Percentiles rank a stretch among this genome's conserved stretches.
Evolutionary conservation across 2,329 filamentous ascomycete species (phyloP).

Genomic region (Diaporthe batatas): DNA sequence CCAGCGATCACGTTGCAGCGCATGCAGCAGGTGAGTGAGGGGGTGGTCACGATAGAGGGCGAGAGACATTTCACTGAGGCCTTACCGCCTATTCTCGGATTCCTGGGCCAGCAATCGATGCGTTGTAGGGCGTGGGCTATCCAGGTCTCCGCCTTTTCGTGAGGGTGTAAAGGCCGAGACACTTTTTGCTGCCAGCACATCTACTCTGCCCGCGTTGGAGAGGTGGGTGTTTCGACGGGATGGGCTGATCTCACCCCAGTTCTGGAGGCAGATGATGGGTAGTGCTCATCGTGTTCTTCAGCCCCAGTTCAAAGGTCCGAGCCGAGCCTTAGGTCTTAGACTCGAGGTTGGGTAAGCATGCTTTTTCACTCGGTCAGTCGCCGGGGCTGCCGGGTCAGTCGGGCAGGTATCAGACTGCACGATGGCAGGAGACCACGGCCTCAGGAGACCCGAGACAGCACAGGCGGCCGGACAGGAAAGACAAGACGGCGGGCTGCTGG

Average conservation of each 20-base stretch:
- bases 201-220: conserved; percentile 8
- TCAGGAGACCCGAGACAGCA: conserved; percentile 28
- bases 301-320: conserved; percentile 33
- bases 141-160: conserved; percentile 26
- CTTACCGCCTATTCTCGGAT: conserved; percentile 14
- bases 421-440: conserved; percentile 22
- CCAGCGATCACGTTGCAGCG: conserved; percentile 23
- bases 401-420: conserved; percentile 24
- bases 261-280: conserved; percentile 26
- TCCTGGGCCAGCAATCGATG: neutral
- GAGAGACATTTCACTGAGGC: neutral
- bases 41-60: conserved; percentile 8
- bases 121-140: conserved; percentile 6
- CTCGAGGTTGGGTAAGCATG: conserved; percentile 23
- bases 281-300: conserved; percentile 33
- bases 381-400: conserved; percentile 11
- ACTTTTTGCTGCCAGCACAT: conserved; percentile 36
- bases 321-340: conserved; percentile 27
- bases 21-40: conserved; percentile 4
- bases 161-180: conserved; percentile 40
- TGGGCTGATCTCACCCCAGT: conserved; percentile 23
- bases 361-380: neutral
- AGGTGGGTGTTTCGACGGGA: conserved; percentile 21
- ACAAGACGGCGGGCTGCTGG: neutral
- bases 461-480: neutral